These are phyloP conservation scores for Clarireedia sp. DNA, from an alignment of 2,329 filamentous ascomycete genomes.

Conservation along the genomic window DNA sequence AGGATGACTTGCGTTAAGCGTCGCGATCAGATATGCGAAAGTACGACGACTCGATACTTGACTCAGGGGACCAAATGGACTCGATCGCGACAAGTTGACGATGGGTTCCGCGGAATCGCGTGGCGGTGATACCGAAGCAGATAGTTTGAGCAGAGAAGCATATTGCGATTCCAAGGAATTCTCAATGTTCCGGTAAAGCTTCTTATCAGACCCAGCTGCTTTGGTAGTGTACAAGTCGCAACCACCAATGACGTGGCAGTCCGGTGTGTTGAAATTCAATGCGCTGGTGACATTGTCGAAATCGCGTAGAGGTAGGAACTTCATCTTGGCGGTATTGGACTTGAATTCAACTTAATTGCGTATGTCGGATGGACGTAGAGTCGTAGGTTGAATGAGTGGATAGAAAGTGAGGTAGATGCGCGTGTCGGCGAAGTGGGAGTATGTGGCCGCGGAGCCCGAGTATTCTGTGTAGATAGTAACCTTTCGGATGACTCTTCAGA, in stretches of 20 bases:
- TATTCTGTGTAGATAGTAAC: conserved; percentile 26
- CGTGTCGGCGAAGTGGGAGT: conserved; percentile 22
- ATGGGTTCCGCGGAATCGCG: conserved; percentile 59
- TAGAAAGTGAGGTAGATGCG: conserved; percentile 14
- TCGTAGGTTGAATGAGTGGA: conserved; percentile 2
- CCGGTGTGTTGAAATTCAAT: conserved; percentile 90
- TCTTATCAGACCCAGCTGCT: conserved; percentile 90
- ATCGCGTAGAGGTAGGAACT: conserved; percentile 88
- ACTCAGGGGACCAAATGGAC: conserved; percentile 84
- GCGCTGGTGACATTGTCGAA: conserved; percentile 88
- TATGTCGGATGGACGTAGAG: conserved; percentile 21
- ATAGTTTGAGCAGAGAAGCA: conserved; percentile 76
- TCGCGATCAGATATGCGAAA: conserved; percentile 94
- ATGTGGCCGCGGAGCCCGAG: conserved; percentile 28
- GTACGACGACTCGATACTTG: conserved; percentile 83
- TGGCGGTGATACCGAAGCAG: conserved; percentile 79
- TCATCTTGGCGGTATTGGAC: conserved; percentile 27
- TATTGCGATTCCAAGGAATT: conserved; percentile 85
- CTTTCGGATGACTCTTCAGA: conserved; percentile 29
- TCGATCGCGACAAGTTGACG: conserved; percentile 74
- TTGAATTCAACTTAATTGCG: conserved; percentile 16
- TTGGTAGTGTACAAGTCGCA: conserved; percentile 98
- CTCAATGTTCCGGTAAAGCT: conserved; percentile 93
- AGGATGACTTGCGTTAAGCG: conserved; percentile 87
- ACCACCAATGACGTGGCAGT: conserved; percentile 84